A percentile compares a stretch with the other conserved stretches of the same genome.
Evolutionary conservation across 139 green algal species (phyloP).

Genomic region (Chlorella vulgaris): DNA sequence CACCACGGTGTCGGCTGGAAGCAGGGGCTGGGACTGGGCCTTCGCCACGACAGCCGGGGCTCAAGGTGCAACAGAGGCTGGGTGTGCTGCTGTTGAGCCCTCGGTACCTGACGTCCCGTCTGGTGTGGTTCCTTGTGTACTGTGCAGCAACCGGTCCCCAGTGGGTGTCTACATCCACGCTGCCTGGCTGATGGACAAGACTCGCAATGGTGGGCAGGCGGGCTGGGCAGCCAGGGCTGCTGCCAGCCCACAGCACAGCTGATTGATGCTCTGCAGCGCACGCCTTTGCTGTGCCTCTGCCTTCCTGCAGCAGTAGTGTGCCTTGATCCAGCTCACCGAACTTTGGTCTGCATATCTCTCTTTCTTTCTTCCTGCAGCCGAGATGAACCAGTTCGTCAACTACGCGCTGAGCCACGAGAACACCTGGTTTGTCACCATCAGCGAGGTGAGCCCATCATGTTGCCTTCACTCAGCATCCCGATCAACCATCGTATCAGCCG

Average conservation of each 20-base stretch:
- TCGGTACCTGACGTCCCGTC: background rate
- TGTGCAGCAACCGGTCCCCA: conserved; percentile 30
- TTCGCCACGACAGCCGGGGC: too few species aligned
- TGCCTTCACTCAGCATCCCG: too few species aligned
- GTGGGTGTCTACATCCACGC: conserved; percentile 39
- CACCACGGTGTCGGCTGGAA: too few species aligned
- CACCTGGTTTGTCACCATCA: conserved; percentile 31
- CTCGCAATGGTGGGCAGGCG: background rate
- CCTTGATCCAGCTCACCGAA: too few species aligned
- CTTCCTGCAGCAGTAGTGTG: too few species aligned
- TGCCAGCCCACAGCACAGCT: background rate
- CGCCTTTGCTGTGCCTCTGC: too few species aligned
- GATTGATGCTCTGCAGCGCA: too few species aligned
- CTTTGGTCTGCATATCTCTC: too few species aligned
- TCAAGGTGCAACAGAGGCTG: too few species aligned
- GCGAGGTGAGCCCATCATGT: conserved; percentile 10
- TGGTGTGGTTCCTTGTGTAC: background rate
- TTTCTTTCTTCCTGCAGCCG: background rate
- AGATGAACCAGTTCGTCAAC: conserved; percentile 28
- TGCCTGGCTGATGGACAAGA: conserved; percentile 30
- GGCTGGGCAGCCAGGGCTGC: background rate
- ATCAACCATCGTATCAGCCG: too few species aligned
- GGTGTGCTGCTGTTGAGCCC: background rate
- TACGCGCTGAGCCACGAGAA: conserved; percentile 28
- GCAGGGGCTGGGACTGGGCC: background rate